A percentile compares a stretch with the other conserved stretches of the same genome.
Conservation (phyloP, 331 rosid species). For the Arachis monticola region DNA sequence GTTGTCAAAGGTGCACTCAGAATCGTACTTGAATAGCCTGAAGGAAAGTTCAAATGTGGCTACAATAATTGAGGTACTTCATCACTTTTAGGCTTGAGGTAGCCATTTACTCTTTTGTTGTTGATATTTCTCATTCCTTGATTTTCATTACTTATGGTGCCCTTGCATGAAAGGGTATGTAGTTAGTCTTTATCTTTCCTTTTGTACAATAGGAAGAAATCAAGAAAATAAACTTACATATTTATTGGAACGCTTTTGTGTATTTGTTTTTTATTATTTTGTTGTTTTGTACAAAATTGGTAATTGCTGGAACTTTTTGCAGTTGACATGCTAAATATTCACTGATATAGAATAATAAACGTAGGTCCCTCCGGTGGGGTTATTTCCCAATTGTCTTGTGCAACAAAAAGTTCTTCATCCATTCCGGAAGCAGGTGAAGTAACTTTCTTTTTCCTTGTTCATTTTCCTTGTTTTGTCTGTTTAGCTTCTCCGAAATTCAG, state of each 20-base stretch:
- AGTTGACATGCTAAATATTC: conserved; percentile 20
- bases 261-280: conserved; percentile 21
- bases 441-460: not conserved
- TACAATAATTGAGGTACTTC: conserved; percentile 74
- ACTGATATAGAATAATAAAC: conserved; percentile 38
- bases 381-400: conserved; percentile 75
- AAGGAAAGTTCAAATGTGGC: conserved; percentile 80
- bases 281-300: not conserved
- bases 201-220: conserved; percentile 11
- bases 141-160: conserved; percentile 1
- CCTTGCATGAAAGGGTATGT: conserved; percentile 14
- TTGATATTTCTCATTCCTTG: not conserved
- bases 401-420: conserved; percentile 78
- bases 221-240: not conserved
- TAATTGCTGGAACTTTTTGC: conserved; percentile 28
- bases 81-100: conserved; percentile 24
- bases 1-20: conserved; percentile 67
- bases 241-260: conserved; percentile 24
- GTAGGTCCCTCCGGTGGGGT: conserved; percentile 87
- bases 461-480: not conserved
- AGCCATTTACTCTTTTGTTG: conserved; percentile 23
- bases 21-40: conserved; percentile 73
- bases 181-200: conserved; percentile 2
- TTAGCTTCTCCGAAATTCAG: conserved; percentile 17
- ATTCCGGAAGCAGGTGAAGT: conserved; percentile 77